Conservation (phyloP, 2,329 filamentous ascomycete species). For the Ceratocystiopsis brevicomis region DNA sequence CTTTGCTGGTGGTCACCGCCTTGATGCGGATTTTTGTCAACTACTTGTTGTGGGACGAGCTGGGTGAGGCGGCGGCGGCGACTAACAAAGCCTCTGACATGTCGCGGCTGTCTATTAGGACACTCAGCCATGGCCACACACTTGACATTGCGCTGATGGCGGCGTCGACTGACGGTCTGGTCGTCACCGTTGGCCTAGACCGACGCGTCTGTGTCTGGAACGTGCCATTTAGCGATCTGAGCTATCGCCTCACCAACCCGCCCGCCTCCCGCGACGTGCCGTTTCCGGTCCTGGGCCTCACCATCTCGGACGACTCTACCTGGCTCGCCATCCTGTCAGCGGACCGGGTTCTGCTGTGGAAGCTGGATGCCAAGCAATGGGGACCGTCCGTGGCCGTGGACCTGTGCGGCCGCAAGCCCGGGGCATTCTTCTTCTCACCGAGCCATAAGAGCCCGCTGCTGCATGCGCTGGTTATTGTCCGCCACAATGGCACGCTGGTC, state of each 20-base stretch:
- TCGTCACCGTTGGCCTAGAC: conserved; percentile 54
- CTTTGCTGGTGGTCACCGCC: conserved; percentile 42
- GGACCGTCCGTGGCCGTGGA: conserved; percentile 34
- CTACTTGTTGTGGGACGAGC: conserved; percentile 37
- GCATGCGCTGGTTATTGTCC: conserved; percentile 39
- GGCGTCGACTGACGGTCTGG: conserved; percentile 41
- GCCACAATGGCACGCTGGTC: conserved; percentile 42
- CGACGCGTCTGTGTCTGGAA: conserved; percentile 49
- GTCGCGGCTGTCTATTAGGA: conserved; percentile 38
- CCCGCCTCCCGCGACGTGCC: conserved; percentile 17
- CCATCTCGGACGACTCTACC: conserved; percentile 43
- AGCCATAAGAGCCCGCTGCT: conserved; percentile 16
- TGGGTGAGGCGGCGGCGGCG: conserved; percentile 24
- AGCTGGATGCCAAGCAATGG: conserved; percentile 37
- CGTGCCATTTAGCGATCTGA: conserved; percentile 23
- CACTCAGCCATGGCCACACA: conserved; percentile 41
- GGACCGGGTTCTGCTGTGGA: conserved; percentile 42
- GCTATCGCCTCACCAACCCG: conserved; percentile 24
- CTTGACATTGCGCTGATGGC: conserved; percentile 50
- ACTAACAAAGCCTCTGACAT: conserved; percentile 14
- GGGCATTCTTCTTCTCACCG: conserved; percentile 44
- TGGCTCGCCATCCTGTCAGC: conserved; percentile 49
- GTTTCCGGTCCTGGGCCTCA: conserved; percentile 42
- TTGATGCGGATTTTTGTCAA: conserved; percentile 54
- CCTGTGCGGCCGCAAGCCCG: conserved; percentile 36